Conservation (phyloP, 148 eudicot genomes). For the Polygonum maritimum region DNA sequence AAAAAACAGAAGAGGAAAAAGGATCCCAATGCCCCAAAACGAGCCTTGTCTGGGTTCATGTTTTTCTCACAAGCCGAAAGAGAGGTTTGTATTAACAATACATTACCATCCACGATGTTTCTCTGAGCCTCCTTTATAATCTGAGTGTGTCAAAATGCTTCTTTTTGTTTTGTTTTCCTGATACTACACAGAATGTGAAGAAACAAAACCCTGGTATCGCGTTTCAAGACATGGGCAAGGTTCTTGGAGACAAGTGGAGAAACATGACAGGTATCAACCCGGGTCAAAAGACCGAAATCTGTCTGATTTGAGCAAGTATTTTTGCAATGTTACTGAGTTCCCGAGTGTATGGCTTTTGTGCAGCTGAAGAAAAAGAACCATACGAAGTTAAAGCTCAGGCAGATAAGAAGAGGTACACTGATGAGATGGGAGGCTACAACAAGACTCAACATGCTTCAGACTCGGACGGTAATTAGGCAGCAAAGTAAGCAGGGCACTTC, state of each 20-base stretch:
- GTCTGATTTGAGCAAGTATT: not conserved
- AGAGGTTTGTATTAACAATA: conserved; percentile 41
- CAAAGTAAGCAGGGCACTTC: not conserved
- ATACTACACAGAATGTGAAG: conserved; percentile 37
- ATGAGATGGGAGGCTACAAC: conserved; percentile 64
- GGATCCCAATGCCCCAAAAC: conserved; percentile 97
- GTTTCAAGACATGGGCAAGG: conserved; percentile 52
- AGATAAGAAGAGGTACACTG: conserved; percentile 70
- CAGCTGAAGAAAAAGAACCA: conserved; percentile 90
- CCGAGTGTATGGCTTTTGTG: not conserved
- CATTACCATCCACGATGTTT: not conserved
- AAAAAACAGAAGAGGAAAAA: conserved; percentile 78
- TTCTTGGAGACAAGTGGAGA: conserved; percentile 81
- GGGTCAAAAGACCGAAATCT: not conserved
- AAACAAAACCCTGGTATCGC: conserved; percentile 63
- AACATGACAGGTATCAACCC: conserved; percentile 50
- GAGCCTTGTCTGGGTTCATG: conserved; percentile 64
- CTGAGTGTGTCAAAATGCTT: not conserved
- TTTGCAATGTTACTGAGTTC: not conserved
- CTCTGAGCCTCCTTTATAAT: too few relatives aligned
- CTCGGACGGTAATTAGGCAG: conserved; percentile 45
- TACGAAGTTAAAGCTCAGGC: conserved; percentile 69
- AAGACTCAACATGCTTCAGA: conserved; percentile 53
- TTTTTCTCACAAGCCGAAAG: conserved; percentile 70
- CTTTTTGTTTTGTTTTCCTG: not conserved